These are phyloP conservation scores for Starmerella khaoyaiensis DNA, from an alignment of 805 yeast species.

Conservation along the genomic window DNA sequence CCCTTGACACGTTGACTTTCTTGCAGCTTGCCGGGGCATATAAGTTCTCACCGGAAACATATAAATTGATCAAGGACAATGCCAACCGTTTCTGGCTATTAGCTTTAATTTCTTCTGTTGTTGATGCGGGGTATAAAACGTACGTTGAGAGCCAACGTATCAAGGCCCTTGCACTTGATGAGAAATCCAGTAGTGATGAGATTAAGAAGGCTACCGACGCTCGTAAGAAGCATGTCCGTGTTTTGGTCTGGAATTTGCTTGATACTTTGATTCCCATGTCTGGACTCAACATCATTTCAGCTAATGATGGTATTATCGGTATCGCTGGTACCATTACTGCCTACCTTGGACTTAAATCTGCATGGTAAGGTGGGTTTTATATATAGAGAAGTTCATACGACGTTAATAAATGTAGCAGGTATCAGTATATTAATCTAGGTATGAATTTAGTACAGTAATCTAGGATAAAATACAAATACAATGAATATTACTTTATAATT, in stretches of 20 bases:
- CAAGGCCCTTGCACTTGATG: constrained; percentile 17
- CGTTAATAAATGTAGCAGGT: too few relatives aligned
- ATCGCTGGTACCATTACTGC: constrained; percentile 77
- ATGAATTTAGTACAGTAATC: too few relatives aligned
- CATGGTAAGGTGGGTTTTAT: constrained; percentile 9
- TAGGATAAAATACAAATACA: too few relatives aligned
- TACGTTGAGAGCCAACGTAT: constrained; percentile 33
- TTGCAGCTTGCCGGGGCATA: constrained; percentile 23
- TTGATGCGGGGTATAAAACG: constrained; percentile 44
- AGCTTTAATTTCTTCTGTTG: constrained; percentile 51
- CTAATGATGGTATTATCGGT: constrained; percentile 71
- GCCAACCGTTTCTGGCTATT: constrained; percentile 51
- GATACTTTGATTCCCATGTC: constrained; percentile 68
- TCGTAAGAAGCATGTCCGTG: constrained; percentile 19
- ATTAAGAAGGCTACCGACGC: constrained; percentile 28
- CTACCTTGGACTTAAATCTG: constrained; percentile 45
- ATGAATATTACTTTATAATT: too few relatives aligned
- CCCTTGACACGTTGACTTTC: constrained; percentile 28
- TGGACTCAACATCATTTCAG: constrained; percentile 44
- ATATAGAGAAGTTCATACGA: background rate
- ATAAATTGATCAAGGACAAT: constrained; percentile 12
- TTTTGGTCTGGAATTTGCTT: constrained; percentile 58
- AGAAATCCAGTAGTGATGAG: constrained; percentile 32
- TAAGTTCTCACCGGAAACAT: constrained; percentile 27
- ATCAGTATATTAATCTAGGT: too few relatives aligned